A percentile compares a stretch with the other conserved stretches of the same genome.
These are phyloP conservation scores for Coemansia sp. DNA, from an alignment of 192 early-diverging fungal species.

Conservation along the genomic window DNA sequence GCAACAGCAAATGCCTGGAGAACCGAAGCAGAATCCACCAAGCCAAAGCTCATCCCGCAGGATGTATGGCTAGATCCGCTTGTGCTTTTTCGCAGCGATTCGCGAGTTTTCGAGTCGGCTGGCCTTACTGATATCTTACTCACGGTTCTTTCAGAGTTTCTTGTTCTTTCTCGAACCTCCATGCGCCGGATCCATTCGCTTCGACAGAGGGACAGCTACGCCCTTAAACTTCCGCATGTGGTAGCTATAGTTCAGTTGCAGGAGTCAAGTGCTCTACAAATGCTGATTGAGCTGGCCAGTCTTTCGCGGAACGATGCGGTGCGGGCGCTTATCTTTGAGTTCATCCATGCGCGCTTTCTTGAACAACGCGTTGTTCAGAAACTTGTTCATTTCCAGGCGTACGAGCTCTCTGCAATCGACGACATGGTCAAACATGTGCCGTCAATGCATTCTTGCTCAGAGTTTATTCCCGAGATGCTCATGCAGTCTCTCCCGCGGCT, in stretches of 20 bases:
- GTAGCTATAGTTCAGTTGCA: conserved; percentile 58
- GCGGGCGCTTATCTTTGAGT: conserved; percentile 51
- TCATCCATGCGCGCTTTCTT: conserved; percentile 63
- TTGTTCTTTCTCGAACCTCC: conserved; percentile 48
- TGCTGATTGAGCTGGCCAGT: conserved; percentile 52
- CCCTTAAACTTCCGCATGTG: conserved; percentile 40
- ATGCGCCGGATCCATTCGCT: conserved; percentile 46
- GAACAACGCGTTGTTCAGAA: conserved; percentile 58
- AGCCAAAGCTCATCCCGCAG: conserved; percentile 38
- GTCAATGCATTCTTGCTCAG: conserved; percentile 61
- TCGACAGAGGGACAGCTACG: conserved; percentile 22
- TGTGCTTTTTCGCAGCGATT: conserved; percentile 57
- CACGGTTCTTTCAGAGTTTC: conserved; percentile 42
- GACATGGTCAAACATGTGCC: conserved; percentile 62
- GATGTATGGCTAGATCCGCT: conserved; percentile 61
- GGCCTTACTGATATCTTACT: conserved; percentile 38
- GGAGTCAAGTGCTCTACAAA: conserved; percentile 57
- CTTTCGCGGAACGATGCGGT: conserved; percentile 15
- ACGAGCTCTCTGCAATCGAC: conserved; percentile 53
- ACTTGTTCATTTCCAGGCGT: conserved; percentile 63
- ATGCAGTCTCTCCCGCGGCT: conserved; percentile 36
- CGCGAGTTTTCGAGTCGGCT: conserved; percentile 56
- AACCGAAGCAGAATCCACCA: conserved; percentile 16
- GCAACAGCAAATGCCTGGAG: conserved; percentile 42
- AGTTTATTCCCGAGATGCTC: conserved; percentile 61